These are phyloP conservation scores for Turnera subulata DNA, from an alignment of 345 rosid species.

Conservation along the genomic window DNA sequence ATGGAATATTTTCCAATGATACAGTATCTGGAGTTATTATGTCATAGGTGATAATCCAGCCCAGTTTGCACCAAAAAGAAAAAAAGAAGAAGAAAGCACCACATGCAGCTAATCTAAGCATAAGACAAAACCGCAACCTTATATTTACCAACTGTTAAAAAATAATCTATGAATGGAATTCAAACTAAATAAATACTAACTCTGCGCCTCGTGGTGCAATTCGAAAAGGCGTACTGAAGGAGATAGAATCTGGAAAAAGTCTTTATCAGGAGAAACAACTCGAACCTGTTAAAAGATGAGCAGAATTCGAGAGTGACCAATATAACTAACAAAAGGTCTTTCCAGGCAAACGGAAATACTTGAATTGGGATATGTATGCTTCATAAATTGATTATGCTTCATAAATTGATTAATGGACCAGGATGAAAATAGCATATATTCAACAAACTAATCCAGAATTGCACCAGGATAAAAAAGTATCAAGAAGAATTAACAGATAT, in stretches of 20 bases:
- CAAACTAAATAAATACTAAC: conserved; percentile 41
- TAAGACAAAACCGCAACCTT: too few relatives aligned
- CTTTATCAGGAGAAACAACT: conserved; percentile 98
- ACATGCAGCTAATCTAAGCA: too few relatives aligned
- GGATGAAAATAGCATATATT: background rate
- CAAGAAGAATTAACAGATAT: too few relatives aligned
- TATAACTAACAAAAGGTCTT: background rate
- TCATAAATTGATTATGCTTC: too few relatives aligned
- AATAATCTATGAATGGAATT: background rate
- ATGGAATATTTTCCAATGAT: too few relatives aligned
- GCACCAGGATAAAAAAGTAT: too few relatives aligned
- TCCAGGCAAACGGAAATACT: background rate
- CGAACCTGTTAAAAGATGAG: conserved; percentile 53
- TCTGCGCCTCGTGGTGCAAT: conserved; percentile 86
- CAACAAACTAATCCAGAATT: background rate
- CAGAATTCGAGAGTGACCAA: background rate
- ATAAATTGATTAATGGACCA: background rate
- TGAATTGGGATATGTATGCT: too few relatives aligned
- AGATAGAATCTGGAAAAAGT: conserved; percentile 92
- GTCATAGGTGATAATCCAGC: too few relatives aligned
- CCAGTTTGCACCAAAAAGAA: too few relatives aligned
- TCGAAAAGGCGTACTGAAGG: conserved; percentile 93
- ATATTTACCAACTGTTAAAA: background rate
- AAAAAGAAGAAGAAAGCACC: too few relatives aligned
- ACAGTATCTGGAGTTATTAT: too few relatives aligned